Evolutionary conservation across 805 yeast species (phyloP), one percentile per base, ranked within the genome.

Genomic region (Yamadazyma ubonensis): DNA sequence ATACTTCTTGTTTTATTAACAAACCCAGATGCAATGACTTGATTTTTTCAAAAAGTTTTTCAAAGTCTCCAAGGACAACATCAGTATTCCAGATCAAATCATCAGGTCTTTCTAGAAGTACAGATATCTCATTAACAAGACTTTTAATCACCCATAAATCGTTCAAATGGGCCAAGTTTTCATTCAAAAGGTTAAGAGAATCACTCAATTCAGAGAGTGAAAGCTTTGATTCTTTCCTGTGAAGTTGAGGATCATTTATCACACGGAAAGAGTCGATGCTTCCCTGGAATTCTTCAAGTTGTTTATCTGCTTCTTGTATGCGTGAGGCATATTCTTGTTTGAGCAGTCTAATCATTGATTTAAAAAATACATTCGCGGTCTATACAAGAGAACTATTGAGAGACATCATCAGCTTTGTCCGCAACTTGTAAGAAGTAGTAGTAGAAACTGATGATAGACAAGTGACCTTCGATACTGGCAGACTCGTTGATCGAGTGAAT

Each of bases 401-500:
- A 9, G 5, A 12, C 8, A 23, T 31, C 41, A 14, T n/a, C 29
- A 6, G 29, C 23, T n/a, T 36, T 28, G 28, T 58, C 67, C 0
- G 53, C 52, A 6, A 55, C 52, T 42, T 61, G 70, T 14, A 63
- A 41, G 45, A 64, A 67, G 46, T 65, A 62, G 48, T 65, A 66
- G 50, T 61, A 67, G 47, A 65, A 67, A 1, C 70, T 67, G 29
- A 65, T 51, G 2, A 59, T 45, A n/a, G 53, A 51, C 38, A 64
- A 55, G 43, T 66, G 71, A 25, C 57, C 50, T 27, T 65, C 64
- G 44, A 62, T 44, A n/a, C 41, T 18, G 25, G 57, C 43, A 25
- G 43, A 52, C 42, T 68, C 73, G 43, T 65, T 56, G 29, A 67
- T 60, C 6, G 71, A 61, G 45, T 68, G 73, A 15, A 61, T 51